Base-by-base conservation (phyloP, 192 early-diverging fungal genomes). In the Entomortierella chlamydospora region DNA sequence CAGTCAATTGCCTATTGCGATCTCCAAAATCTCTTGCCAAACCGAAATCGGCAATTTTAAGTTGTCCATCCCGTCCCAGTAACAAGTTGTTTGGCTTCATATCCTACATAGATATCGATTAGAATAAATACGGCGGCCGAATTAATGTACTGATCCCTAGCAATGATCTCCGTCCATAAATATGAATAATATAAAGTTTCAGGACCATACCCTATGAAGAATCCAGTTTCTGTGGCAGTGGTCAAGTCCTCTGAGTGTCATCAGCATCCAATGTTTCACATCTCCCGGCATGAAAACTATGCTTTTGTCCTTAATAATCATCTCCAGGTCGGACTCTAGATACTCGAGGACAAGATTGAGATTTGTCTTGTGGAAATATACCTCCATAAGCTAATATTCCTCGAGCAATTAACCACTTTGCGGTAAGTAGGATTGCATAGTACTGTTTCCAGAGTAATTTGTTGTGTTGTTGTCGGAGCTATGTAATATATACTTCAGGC, bases 1-100 rank as follows among this genome's bases (percentile, higher is more conserved):
- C 92, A 4, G 97, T 96, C 93, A 99, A 93, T 20, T 87, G 87
- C 31, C 90, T 87, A 39, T 77, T 83, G 1, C 66, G 88, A 78
- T 96, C 93, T 42, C 93, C 96, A 87, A 88, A 99, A 67, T 97
- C 95, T n/a, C 96, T 78, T n/a, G 98, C 95, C 37, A 99, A 83
- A 83, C 98, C 98, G 81, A 99, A 99, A 94, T 99, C 98, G 0
- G 95, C 98, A 83, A 99, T 83, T 72, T 99, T 99, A 30, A 99
- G 83, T 69, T 95, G 90, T 8, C 98, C 98, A 74, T 96, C 91
- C 4, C 84, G 85, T 0, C 90, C 92, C 63, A 95, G 85, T 34
- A 93, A 71, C 83, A 95, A 90, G 64, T 95, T 95, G 83, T 94
- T 94, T 52, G 94, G 94, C 72, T 95, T 95, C 85, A 95, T 87